Base-by-base conservation (phyloP, 768 basidiomycete species). In the Amanita rimosa region DNA sequence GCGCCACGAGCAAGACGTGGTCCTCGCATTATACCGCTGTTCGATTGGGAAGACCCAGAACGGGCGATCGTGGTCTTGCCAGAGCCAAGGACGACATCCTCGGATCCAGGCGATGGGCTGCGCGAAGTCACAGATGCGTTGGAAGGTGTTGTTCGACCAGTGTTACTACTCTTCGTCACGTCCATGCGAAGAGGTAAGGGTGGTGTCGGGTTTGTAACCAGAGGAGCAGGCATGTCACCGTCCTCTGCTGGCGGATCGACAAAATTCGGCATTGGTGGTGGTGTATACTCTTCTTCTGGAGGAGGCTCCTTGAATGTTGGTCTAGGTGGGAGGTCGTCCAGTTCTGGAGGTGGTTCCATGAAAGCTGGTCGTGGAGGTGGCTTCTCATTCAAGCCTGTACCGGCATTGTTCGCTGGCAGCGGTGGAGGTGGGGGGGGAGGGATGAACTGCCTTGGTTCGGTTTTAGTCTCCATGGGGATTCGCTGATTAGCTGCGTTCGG, bases 281-380 rank as follows among this genome's bases (percentile, higher is more conserved):
- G 63, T 9, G 64, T 63, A 19, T 71, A 58, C 35, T 76, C 71
- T 45, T 63, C 54, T 63, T 83, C 83, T 3, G 78, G 77, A 21
- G 78, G 75, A 6, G 81, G 83, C 47, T 80, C 79, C 57, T 70
- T 83, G 63, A 83, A 85, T 2, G 60, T 50, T 4, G 81, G 81
- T 17, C 67, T 60, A 16, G 60, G 56, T 22, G 68, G 64, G 29
- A 64, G 53, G 46, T 64, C 60, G 17, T 66, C 62, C 22, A 66
- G 56, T 58, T 81, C 81, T 0, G 78, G 76, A 31, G 79, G 76
- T 2, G 81, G 82, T 43, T 80, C 79, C 58, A 69, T 81, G 65
- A 82, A 83, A 1, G 58, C 38, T 11, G 65, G 64, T 47, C 62
- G 57, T 9, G 57, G 55, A 4, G 59, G 62, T 31, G 63, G 56